Base-by-base conservation (phyloP, 73 alveolate species). In the Paramecium caudatum region DNA sequence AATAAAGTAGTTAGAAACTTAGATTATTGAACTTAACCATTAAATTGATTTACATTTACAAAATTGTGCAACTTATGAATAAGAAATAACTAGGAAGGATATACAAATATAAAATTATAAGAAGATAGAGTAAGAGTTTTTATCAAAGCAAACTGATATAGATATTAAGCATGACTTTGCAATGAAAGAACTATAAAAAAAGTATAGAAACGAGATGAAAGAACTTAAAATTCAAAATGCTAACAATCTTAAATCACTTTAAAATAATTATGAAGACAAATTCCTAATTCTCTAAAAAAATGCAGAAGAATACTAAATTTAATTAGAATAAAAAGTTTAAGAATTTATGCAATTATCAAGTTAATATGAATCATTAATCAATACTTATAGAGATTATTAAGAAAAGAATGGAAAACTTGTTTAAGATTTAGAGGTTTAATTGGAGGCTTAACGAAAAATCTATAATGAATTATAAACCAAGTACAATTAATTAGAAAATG, bases 151-250 rank as follows among this genome's bases (percentile, higher is more conserved):
- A 25, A 55, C 80, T 1, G 80, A 55, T 23, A 55, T 55, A 27
- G 80, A 55, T 55, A 55, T 55, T 55, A 55, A 55, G 30, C 80
- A 55, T 55, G 80, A 55, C 30, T 55, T 55, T 55, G 80, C 80
- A 4, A 55, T 55, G 46, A 55, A 55, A 55, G 80, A 55, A 55
- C 30, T 55, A 55, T 55, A 55, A 23, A 55, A 55, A 55, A 55
- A 55, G 30, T 27, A 55, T 55, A 55, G 45, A 55, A 55, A 55
- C 30, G 80, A 55, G 30, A 55, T 55, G 25, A 55, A 55, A 55
- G 80, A 55, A 55, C 30, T 27, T 27, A 55, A 55, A 55, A 55
- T 55, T 27, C 12, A 55, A 21, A 27, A 55, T 55, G 80, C 80
- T 10, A 55, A 55, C 7, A 55, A 55, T 55, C 17, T 27, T 27